Percentiles rank a stretch among this genome's conserved stretches.
phyloP scores from a whole-genome alignment of 2,329 filamentous ascomycete species.

The Arthrobotrys pseudoclavata region DNA sequence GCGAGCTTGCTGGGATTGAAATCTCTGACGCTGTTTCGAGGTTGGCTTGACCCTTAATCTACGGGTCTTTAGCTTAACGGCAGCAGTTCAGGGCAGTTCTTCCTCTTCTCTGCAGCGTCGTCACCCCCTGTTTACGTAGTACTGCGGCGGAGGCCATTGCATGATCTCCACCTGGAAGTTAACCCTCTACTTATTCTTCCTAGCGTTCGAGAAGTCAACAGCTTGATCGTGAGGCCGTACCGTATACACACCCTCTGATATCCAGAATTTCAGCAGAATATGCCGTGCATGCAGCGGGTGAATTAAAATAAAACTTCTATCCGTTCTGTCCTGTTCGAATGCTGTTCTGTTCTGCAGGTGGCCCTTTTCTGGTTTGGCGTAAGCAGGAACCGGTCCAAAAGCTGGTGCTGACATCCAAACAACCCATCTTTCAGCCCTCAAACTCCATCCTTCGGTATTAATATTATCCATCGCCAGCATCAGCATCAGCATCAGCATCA shows the following conservation, averaged over 20 bases:
- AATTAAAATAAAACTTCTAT: background rate
- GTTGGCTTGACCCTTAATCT: constrained; percentile 59
- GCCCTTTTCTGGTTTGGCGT: constrained; percentile 35
- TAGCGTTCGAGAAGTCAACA: background rate
- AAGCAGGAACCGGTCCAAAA: constrained; percentile 38
- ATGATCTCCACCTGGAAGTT: constrained; percentile 13
- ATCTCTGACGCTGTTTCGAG: constrained; percentile 40
- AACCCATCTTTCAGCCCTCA: constrained; percentile 40
- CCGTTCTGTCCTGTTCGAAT: background rate
- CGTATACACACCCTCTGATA: background rate
- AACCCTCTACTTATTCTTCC: too few species aligned
- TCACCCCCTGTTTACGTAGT: constrained; percentile 58
- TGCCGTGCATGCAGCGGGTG: background rate
- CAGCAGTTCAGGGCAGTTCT: too few species aligned
- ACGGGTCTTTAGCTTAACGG: background rate
- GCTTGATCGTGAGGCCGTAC: background rate
- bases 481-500: constrained; percentile 2
- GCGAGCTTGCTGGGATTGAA: constrained; percentile 15
- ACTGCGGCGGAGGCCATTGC: constrained; percentile 24
- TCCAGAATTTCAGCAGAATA: too few species aligned
- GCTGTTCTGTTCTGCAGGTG: background rate
- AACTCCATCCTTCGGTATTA: constrained; percentile 14
- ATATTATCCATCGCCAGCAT: background rate
- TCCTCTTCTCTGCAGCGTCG: constrained; percentile 28
- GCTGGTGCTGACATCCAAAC: constrained; percentile 46